Conservation (phyloP, 2,329 filamentous ascomycete genomes). For the Paraphoma chrysanthemicola region DNA sequence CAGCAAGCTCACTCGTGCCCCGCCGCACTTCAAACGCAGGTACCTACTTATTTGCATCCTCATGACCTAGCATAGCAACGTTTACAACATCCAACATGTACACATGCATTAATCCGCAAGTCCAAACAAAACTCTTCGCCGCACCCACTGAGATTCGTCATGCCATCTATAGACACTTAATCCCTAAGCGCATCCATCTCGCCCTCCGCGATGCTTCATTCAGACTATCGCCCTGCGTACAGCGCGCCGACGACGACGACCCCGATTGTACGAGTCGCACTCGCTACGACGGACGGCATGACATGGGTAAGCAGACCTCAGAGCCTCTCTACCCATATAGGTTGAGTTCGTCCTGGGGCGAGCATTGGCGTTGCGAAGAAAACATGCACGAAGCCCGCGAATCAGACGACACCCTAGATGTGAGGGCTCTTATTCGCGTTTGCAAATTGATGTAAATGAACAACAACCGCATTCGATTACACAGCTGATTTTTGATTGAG, state of each 20-base stretch:
- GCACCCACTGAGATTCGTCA: constrained; percentile 12
- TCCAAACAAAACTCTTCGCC: constrained; percentile 10
- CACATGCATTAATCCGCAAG: constrained; percentile 10
- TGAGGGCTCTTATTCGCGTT: neutral
- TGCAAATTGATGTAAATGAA: neutral
- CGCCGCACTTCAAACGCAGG: too few relatives aligned
- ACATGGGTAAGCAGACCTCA: neutral
- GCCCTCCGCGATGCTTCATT: neutral
- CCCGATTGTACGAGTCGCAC: constrained; percentile 3
- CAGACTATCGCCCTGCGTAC: constrained; percentile 5
- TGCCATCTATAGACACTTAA: constrained; percentile 14
- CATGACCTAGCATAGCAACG: too few relatives aligned
- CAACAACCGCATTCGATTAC: neutral
- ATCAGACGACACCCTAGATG: neutral
- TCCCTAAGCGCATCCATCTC: constrained; percentile 12
- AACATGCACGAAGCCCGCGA: constrained; percentile 1
- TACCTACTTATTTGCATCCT: too few relatives aligned
- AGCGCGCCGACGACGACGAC: constrained; percentile 5
- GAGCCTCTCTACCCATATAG: constrained; percentile 9
- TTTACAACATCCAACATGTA: too few relatives aligned
- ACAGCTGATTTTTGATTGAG: constrained; percentile 10
- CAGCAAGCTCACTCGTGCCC: too few relatives aligned
- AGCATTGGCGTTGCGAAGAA: constrained; percentile 19
- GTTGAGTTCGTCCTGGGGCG: constrained; percentile 17
- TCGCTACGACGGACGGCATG: neutral